A percentile compares a stretch with the other conserved stretches of the same genome.
These are phyloP conservation scores for Neurospora sp. DNA, from an alignment of 495 filamentous ascomycete genomes.

Conservation along the genomic window DNA sequence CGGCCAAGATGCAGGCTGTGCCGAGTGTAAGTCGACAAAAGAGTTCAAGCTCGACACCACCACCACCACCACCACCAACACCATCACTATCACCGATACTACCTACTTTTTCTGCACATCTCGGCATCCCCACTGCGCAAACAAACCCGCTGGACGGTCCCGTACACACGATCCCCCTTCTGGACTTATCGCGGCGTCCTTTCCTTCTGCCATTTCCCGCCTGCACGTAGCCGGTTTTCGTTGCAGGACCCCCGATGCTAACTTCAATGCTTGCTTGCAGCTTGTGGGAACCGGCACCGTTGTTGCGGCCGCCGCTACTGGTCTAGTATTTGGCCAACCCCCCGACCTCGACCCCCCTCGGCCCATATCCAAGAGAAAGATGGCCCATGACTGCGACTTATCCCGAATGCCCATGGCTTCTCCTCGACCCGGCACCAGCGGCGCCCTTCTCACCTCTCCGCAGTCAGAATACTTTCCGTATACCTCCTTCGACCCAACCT, in stretches of 20 bases:
- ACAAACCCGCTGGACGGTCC: not conserved
- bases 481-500: slow-evolving; percentile 18
- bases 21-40: slow-evolving; percentile 47
- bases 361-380: slow-evolving; percentile 29
- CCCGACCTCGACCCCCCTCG: slow-evolving; percentile 23
- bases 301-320: slow-evolving; percentile 48
- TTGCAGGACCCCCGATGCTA: slow-evolving; percentile 3
- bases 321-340: slow-evolving; percentile 43
- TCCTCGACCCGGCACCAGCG: slow-evolving; percentile 33
- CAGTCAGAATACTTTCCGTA: slow-evolving; percentile 26
- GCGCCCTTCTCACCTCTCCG: slow-evolving; percentile 18
- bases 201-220: not conserved
- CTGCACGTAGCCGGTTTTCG: slow-evolving; percentile 7
- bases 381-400: slow-evolving; percentile 30
- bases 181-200: not conserved
- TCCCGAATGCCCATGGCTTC: slow-evolving; percentile 22
- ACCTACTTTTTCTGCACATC: not conserved
- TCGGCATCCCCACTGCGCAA: not conserved
- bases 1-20: slow-evolving; percentile 49
- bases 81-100: not conserved
- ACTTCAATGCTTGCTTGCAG: slow-evolving; percentile 20
- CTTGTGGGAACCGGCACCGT: slow-evolving; percentile 49
- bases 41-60: not conserved
- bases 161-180: not conserved
- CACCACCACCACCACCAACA: not conserved